Base-by-base conservation (phyloP, 768 basidiomycete species). In the Lyophyllum decastes region DNA sequence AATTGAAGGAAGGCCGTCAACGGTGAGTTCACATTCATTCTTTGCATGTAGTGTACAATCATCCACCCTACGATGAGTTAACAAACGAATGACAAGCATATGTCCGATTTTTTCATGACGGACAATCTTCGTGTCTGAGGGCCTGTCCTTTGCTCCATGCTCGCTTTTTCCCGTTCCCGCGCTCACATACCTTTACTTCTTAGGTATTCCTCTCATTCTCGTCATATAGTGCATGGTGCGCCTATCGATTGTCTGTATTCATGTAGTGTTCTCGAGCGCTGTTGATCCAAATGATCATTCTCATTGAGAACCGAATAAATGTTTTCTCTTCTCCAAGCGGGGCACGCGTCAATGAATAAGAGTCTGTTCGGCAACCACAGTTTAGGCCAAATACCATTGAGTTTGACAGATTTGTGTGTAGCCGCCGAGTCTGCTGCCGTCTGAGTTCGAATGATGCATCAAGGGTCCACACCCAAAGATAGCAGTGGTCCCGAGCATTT, bases 91-190 rank as follows among this genome's bases (percentile, higher is more conserved):
- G 61, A 87, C 86, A 88, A 88, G 86, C 86, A 88, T 88, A 87
- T 87, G 85, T 87, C 86, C 83, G 83, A 87, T 65, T 54, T 72
- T n/a, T n/a, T 69, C 60, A 79, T 87, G 83, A 81, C 74, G 85
- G 85, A 86, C 72, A 76, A 68, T 19, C 73, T 75, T 71, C 61
- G 73, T 70, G 65, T 67, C 83, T 86, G 84, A 85, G 80, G 73
- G 66, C 58, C 57, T 49, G 45, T 22, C 41, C 10, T 38, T 51
- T 24, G 11, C 22, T 17, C 16, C 40, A 16, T 2, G 21, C 16
- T 19, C 16, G 12, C 1, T 24, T 27, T 16, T 30, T 48, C 24
- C 12, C 9, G 4, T 26, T 40, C 30, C 6, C 24, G 30, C 17
- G 30, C 48, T 56, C 2, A 49, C 40, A 35, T 27, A 16, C n/a